Conservation (phyloP, 1,284 basidiomycete genomes). For the Microbotryomycetes sp. region DNA sequence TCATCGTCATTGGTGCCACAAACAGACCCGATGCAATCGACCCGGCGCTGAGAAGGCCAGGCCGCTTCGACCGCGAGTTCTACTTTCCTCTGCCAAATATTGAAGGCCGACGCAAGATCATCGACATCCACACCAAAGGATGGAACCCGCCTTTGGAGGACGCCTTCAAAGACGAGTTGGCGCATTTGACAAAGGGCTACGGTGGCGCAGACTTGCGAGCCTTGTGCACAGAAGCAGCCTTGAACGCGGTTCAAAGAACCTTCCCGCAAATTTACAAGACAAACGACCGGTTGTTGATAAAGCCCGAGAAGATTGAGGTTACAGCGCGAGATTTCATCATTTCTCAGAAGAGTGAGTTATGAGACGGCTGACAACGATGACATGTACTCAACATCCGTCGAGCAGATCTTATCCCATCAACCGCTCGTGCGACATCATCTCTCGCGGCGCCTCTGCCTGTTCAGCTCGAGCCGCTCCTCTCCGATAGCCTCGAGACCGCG, state of each 20-base stretch:
- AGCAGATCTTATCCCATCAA: slow-evolving; percentile 84
- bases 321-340: slow-evolving; percentile 95
- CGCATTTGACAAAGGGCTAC: slow-evolving; percentile 91
- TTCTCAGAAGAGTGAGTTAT: slow-evolving; percentile 76
- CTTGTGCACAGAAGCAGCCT: slow-evolving; percentile 87
- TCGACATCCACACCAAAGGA: slow-evolving; percentile 81
- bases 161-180: slow-evolving; percentile 61
- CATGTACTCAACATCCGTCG: background rate
- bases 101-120: slow-evolving; percentile 78
- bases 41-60: slow-evolving; percentile 86
- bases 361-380: no score
- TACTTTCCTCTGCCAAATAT: slow-evolving; percentile 88
- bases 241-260: slow-evolving; percentile 90
- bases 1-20: slow-evolving; percentile 97
- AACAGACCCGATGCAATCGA: slow-evolving; percentile 96
- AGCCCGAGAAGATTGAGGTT: slow-evolving; percentile 78
- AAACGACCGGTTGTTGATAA: slow-evolving; percentile 71
- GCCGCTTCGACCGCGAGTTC: slow-evolving; percentile 96
- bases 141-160: slow-evolving; percentile 78
- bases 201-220: slow-evolving; percentile 94
- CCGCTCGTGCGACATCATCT: slow-evolving; percentile 80
- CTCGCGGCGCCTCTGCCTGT: slow-evolving; percentile 73
- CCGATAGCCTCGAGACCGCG: slow-evolving; percentile 59
- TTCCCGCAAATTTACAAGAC: slow-evolving; percentile 98
- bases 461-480: slow-evolving; percentile 77